These are phyloP conservation scores for Agaricus subrufescens DNA, from an alignment of 768 basidiomycete species.

Conservation along the genomic window DNA sequence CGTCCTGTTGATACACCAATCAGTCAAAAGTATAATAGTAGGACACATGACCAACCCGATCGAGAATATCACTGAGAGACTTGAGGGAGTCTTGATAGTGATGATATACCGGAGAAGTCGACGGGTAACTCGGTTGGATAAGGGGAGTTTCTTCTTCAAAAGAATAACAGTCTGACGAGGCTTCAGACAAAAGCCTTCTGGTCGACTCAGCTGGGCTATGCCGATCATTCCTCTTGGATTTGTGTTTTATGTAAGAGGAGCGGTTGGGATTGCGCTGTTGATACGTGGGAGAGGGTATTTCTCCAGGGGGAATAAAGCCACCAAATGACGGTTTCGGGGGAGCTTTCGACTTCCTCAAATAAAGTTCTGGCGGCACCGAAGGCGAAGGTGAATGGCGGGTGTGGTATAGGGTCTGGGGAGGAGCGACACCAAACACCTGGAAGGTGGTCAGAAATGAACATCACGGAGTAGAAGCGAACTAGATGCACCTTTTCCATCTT, in stretches of 20 bases:
- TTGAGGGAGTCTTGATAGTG: constrained; percentile 80
- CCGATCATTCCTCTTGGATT: constrained; percentile 38
- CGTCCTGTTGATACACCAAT: constrained; percentile 49
- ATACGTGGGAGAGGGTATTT: constrained; percentile 15
- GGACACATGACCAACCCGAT: constrained; percentile 52
- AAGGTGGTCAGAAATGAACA: background rate
- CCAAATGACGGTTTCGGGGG: constrained; percentile 15
- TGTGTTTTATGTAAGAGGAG: constrained; percentile 41
- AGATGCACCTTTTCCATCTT: constrained; percentile 82
- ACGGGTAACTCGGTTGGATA: constrained; percentile 11
- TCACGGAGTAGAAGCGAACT: background rate
- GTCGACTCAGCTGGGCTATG: constrained; percentile 67
- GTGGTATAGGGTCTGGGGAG: constrained; percentile 76
- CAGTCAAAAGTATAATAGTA: constrained; percentile 2
- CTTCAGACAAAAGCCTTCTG: constrained; percentile 40
- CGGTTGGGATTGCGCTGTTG: constrained; percentile 42
- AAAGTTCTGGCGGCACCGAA: constrained; percentile 20
- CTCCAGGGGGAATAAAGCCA: constrained; percentile 14
- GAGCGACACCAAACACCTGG: constrained; percentile 79
- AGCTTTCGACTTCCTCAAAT: constrained; percentile 7
- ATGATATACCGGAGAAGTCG: constrained; percentile 53
- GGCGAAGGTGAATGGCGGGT: constrained; percentile 47
- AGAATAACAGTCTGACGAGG: constrained; percentile 5
- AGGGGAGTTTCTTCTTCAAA: constrained; percentile 11
- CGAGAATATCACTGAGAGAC: constrained; percentile 76